These are phyloP conservation scores for Aspergillus caelatus DNA, from an alignment of 2,329 filamentous ascomycete species.

Conservation along the genomic window DNA sequence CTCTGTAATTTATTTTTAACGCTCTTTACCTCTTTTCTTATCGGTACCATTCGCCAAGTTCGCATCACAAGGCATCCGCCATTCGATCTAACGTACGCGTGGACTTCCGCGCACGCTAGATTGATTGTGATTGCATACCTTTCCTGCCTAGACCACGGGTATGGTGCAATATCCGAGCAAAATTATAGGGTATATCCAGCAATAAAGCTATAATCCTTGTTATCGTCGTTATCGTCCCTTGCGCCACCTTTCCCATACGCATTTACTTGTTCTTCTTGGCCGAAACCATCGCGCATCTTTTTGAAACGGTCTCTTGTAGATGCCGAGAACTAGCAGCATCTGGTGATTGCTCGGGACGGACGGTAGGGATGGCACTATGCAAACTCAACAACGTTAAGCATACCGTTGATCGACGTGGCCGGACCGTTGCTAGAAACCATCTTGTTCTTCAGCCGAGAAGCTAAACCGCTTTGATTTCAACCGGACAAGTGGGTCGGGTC, in stretches of 20 bases:
- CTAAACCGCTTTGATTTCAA: not conserved
- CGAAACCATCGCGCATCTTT: not conserved
- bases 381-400: not conserved
- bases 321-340: not conserved
- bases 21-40: not conserved
- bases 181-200: not conserved
- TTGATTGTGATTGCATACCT: not conserved
- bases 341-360: not conserved
- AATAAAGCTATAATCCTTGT: not conserved
- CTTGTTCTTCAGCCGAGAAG: not conserved
- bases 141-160: not conserved
- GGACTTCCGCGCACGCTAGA: not conserved
- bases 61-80: not conserved
- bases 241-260: not conserved
- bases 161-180: not conserved
- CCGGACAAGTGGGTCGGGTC: not conserved
- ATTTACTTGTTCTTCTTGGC: not conserved
- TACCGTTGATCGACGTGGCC: slow-evolving; percentile 1
- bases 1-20: not conserved
- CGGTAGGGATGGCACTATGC: not conserved
- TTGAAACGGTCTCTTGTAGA: not conserved
- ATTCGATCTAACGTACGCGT: not conserved
- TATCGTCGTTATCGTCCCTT: not conserved
- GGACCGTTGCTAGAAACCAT: not conserved
- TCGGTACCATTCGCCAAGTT: not conserved